Evolutionary conservation across 2,329 filamentous ascomycete genomes (phyloP).

Genomic region (Microdochium trichocladiopsis): DNA sequence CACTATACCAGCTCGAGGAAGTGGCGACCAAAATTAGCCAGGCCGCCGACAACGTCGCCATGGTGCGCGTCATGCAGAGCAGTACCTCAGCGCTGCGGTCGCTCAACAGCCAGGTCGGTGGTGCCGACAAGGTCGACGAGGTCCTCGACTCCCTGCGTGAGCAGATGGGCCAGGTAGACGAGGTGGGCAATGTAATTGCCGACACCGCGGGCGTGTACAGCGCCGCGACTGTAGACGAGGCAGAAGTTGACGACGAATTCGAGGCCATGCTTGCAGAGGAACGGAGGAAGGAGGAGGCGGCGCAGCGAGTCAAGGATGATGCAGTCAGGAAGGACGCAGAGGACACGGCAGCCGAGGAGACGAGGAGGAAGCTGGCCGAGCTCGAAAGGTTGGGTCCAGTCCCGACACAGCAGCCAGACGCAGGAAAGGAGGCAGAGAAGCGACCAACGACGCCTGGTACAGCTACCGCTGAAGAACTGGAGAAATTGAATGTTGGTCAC

Average conservation of each 20-base stretch:
- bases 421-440: slow-evolving; percentile 17
- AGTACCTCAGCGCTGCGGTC: slow-evolving; percentile 65
- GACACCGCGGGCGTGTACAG: slow-evolving; percentile 40
- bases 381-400: slow-evolving; percentile 29
- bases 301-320: slow-evolving; percentile 8
- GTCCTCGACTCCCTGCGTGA: slow-evolving; percentile 70
- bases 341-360: slow-evolving; percentile 39
- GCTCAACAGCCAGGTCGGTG: slow-evolving; percentile 73
- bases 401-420: slow-evolving; percentile 25
- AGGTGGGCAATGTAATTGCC: slow-evolving; percentile 70
- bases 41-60: slow-evolving; percentile 75
- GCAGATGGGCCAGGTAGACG: slow-evolving; percentile 76
- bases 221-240: slow-evolving; percentile 59
- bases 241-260: slow-evolving; percentile 81
- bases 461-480: slow-evolving; percentile 24
- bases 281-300: slow-evolving; percentile 41
- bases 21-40: slow-evolving; percentile 79
- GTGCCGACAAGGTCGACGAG: slow-evolving; percentile 66
- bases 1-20: slow-evolving; percentile 74
- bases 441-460: slow-evolving; percentile 17
- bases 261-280: slow-evolving; percentile 63
- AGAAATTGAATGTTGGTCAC: slow-evolving; percentile 25
- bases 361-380: slow-evolving; percentile 40
- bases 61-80: slow-evolving; percentile 76
- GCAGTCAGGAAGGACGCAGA: slow-evolving; percentile 33